phyloP scores from a whole-genome alignment of 2,329 filamentous ascomycete genomes.

The Stemphylium beticola region DNA sequence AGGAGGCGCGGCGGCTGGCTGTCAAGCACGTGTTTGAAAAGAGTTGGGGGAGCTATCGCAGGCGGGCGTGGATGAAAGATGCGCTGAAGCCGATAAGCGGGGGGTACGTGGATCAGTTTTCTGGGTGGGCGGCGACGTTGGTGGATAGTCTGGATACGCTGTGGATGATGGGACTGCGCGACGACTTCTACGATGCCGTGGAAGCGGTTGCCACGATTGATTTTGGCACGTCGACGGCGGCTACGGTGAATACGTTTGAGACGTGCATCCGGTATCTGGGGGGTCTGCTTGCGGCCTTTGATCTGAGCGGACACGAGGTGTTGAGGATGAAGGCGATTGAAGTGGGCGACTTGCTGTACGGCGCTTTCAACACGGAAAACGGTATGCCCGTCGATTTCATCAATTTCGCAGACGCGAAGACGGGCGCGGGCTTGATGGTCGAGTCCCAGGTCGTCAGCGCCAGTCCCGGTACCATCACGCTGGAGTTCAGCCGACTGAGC shows the following conservation, averaged over 20 bases:
- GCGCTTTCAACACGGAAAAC: constrained; percentile 55
- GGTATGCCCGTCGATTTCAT: constrained; percentile 55
- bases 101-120: constrained; percentile 49
- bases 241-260: constrained; percentile 57
- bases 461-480: constrained; percentile 54
- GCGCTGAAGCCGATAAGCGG: constrained; percentile 54
- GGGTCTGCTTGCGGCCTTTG: constrained; percentile 47
- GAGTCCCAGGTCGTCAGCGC: constrained; percentile 53
- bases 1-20: constrained; percentile 32
- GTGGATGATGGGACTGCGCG: constrained; percentile 57
- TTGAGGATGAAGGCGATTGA: constrained; percentile 47
- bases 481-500: constrained; percentile 49
- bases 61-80: constrained; percentile 55
- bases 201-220: constrained; percentile 53
- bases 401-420: constrained; percentile 47
- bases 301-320: constrained; percentile 43
- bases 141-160: constrained; percentile 56
- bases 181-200: constrained; percentile 56
- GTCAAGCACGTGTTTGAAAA: constrained; percentile 49
- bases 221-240: constrained; percentile 48
- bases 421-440: constrained; percentile 38
- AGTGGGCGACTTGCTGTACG: constrained; percentile 52
- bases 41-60: constrained; percentile 53
- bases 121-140: constrained; percentile 57
- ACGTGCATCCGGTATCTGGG: constrained; percentile 55